Conservation (phyloP, 148 eudicot species). For the Selenicereus undatus region DNA sequence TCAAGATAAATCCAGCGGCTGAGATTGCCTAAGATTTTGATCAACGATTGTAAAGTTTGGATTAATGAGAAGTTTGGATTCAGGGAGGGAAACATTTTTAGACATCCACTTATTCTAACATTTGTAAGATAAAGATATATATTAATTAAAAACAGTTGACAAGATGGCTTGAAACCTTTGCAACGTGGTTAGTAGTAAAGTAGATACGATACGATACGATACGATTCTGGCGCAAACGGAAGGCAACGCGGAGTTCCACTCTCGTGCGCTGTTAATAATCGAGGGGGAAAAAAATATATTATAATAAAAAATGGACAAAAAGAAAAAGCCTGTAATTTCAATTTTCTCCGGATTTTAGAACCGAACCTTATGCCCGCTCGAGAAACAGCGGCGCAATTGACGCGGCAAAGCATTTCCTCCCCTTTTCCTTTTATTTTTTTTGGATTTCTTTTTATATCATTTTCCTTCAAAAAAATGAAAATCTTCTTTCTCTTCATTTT, state of each 20-base stretch:
- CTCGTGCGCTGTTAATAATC: neutral
- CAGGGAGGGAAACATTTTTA: too few relatives aligned
- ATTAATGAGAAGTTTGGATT: too few relatives aligned
- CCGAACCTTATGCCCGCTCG: neutral
- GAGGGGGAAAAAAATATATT: too few relatives aligned
- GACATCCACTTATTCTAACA: too few relatives aligned
- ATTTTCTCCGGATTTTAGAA: conserved; percentile 21
- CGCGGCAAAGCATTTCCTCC: conserved; percentile 20
- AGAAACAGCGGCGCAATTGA: conserved; percentile 34
- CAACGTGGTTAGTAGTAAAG: too few relatives aligned
- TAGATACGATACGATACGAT: too few relatives aligned
- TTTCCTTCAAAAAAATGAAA: neutral
- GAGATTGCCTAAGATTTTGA: too few relatives aligned
- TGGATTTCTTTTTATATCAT: neutral
- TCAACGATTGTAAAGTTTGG: too few relatives aligned
- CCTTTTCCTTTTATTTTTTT: neutral
- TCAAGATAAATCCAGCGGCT: too few relatives aligned
- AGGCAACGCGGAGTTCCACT: neutral
- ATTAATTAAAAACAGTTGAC: neutral
- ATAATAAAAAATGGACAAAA: neutral
- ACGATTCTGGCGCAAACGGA: conserved; percentile 9
- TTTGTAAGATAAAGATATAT: too few relatives aligned
- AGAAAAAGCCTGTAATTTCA: conserved; percentile 10
- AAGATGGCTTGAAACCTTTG: neutral
- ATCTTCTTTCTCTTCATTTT: too few relatives aligned